phyloP scores from a whole-genome alignment of 2,329 filamentous ascomycete genomes.

The Phaeosphaeria sp. region DNA sequence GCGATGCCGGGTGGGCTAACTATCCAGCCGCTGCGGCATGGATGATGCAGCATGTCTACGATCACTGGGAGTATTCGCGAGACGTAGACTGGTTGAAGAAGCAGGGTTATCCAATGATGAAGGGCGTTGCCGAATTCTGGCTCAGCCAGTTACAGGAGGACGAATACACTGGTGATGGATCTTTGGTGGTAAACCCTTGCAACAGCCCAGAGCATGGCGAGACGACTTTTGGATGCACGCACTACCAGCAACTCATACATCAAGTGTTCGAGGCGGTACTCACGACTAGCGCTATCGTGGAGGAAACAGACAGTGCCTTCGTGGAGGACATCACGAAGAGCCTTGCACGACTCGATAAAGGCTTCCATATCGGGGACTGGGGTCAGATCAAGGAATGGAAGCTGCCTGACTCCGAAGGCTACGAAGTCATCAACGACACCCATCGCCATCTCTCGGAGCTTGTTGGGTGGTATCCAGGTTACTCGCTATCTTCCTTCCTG shows the following conservation, averaged over 20 bases:
- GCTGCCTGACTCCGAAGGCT: slow-evolving; percentile 46
- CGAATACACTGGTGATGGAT: slow-evolving; percentile 57
- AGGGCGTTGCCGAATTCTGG: slow-evolving; percentile 64
- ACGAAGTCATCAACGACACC: slow-evolving; percentile 53
- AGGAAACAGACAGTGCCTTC: slow-evolving; percentile 43
- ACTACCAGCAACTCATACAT: slow-evolving; percentile 61
- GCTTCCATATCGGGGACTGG: slow-evolving; percentile 56
- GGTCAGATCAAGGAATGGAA: slow-evolving; percentile 62
- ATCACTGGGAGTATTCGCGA: slow-evolving; percentile 63
- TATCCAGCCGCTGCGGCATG: slow-evolving; percentile 61
- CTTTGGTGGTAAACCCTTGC: slow-evolving; percentile 64
- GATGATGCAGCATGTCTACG: slow-evolving; percentile 67
- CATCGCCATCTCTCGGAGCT: slow-evolving; percentile 65
- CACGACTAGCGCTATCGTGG: slow-evolving; percentile 18
- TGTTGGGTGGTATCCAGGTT: slow-evolving; percentile 64
- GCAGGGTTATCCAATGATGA: slow-evolving; percentile 62
- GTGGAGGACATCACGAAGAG: slow-evolving; percentile 48
- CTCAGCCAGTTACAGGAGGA: slow-evolving; percentile 61
- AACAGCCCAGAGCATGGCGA: slow-evolving; percentile 65
- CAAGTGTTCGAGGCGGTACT: slow-evolving; percentile 47
- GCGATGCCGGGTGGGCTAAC: slow-evolving; percentile 52
- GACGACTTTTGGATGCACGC: slow-evolving; percentile 60
- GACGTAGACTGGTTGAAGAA: slow-evolving; percentile 54
- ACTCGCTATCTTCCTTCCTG: slow-evolving; percentile 52
- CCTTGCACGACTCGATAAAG: slow-evolving; percentile 58